phyloP scores from a whole-genome alignment of 2,329 filamentous ascomycete species.

The Ophiostoma ulmi region DNA sequence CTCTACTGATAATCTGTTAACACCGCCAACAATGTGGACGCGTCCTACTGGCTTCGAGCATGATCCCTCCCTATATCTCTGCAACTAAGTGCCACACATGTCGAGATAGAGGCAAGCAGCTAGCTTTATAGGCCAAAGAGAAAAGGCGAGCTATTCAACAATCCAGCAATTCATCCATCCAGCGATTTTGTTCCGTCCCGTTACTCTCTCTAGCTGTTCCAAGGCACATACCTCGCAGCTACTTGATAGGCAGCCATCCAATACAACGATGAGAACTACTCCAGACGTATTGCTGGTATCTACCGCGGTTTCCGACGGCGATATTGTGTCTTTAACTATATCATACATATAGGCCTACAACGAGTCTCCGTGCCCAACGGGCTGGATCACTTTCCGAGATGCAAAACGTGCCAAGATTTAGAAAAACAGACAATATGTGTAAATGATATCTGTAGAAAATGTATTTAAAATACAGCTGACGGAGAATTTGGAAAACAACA shows the following conservation, averaged over 20 bases:
- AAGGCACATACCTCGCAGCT: neutral
- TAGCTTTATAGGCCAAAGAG: neutral
- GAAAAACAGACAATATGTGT: neutral
- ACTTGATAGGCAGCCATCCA: neutral
- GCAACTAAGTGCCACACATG: constrained; percentile 4
- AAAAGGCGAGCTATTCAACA: neutral
- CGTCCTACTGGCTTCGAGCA: neutral
- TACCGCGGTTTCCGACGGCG: constrained; percentile 1
- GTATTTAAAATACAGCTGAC: neutral
- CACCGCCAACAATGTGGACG: neutral
- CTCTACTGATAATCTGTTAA: neutral
- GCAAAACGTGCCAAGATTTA: constrained; percentile 24
- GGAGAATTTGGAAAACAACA: neutral
- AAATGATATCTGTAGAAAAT: neutral
- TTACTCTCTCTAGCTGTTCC: neutral
- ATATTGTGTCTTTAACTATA: neutral
- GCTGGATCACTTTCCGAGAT: constrained; percentile 4
- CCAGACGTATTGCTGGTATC: neutral
- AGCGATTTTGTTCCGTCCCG: neutral
- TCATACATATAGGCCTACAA: neutral
- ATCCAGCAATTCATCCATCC: neutral
- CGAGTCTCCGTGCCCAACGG: constrained; percentile 16
- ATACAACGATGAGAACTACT: neutral
- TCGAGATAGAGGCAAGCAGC: neutral
- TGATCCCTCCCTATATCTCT: constrained; percentile 1